phyloP scores from a whole-genome alignment of 352 stramenopile species.

The Thraustochytrium sp. region DNA sequence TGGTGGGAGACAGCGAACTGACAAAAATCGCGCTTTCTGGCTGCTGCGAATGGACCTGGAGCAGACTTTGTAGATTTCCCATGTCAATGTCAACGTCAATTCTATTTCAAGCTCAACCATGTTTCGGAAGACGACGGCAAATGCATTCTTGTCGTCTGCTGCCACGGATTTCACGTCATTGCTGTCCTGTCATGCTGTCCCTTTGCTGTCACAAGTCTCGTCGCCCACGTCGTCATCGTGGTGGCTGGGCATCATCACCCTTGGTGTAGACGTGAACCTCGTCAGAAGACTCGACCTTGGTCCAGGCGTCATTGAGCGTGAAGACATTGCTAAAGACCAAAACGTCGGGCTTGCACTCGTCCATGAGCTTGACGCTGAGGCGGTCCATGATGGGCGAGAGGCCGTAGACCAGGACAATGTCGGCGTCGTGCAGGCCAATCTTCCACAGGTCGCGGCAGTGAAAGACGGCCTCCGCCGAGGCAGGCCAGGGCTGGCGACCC shows the following conservation, averaged over 20 bases:
- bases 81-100: too few species aligned
- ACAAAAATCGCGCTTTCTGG: too few species aligned
- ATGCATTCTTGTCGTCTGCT: too few species aligned
- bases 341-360: constrained; percentile 9
- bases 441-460: constrained; percentile 36
- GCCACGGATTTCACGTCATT: too few species aligned
- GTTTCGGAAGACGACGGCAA: too few species aligned
- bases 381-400: constrained; percentile 41
- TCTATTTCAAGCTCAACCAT: too few species aligned
- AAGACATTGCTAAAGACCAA: constrained; percentile 43
- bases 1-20: too few species aligned
- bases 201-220: too few species aligned
- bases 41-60: too few species aligned
- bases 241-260: background rate
- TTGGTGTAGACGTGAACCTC: constrained; percentile 38
- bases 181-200: too few species aligned
- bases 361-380: constrained; percentile 25
- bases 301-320: background rate
- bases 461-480: background rate
- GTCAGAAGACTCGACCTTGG: background rate
- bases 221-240: too few species aligned
- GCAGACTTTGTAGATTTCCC: too few species aligned
- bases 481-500: background rate
- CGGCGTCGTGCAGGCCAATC: background rate
- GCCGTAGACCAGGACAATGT: constrained; percentile 38